Evolutionary conservation across 2,329 filamentous ascomycete species (phyloP).

Genomic region (Xylariaceae sp.): DNA sequence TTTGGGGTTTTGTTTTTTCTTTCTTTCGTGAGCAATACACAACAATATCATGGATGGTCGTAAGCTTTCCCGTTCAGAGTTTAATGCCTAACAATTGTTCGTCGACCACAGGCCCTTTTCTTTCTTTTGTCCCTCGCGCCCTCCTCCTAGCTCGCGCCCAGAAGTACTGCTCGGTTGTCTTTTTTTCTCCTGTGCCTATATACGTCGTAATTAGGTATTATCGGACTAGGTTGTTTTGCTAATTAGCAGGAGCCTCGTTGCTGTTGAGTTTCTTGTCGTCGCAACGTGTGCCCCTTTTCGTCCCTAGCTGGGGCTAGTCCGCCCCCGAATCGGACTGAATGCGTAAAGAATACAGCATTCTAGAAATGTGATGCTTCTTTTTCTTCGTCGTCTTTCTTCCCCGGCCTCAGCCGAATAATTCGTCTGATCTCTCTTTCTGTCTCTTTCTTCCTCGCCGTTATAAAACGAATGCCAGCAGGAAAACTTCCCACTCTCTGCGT

Average conservation of each 20-base stretch:
- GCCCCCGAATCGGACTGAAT: slow-evolving; percentile 29
- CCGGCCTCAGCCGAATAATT: not conserved
- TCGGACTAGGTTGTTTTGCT: slow-evolving; percentile 32
- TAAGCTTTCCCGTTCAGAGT: slow-evolving; percentile 21
- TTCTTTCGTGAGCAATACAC: slow-evolving; percentile 27
- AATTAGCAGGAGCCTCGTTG: slow-evolving; percentile 24
- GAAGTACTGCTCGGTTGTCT: slow-evolving; percentile 19
- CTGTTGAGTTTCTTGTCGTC: slow-evolving; percentile 10
- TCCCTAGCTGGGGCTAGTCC: slow-evolving; percentile 34
- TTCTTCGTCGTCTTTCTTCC: slow-evolving; percentile 13
- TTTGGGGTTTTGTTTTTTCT: not conserved
- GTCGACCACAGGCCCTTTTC: slow-evolving; percentile 12
- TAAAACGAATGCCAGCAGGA: slow-evolving; percentile 44
- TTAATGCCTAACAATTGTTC: slow-evolving; percentile 26
- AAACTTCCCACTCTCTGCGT: slow-evolving; percentile 34
- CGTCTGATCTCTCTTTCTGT: too few relatives aligned
- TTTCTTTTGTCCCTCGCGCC: too few relatives aligned
- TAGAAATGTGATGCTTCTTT: slow-evolving; percentile 7
- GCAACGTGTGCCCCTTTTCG: slow-evolving; percentile 20
- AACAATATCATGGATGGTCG: slow-evolving; percentile 30
- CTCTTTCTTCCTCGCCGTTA: slow-evolving; percentile 27
- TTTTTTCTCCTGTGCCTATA: slow-evolving; percentile 23
- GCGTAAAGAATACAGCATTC: slow-evolving; percentile 19
- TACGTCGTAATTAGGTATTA: slow-evolving; percentile 41
- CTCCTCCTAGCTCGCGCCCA: slow-evolving; percentile 13